Conservation (phyloP, 139 green algal species). For the Choricystis sp. region DNA sequence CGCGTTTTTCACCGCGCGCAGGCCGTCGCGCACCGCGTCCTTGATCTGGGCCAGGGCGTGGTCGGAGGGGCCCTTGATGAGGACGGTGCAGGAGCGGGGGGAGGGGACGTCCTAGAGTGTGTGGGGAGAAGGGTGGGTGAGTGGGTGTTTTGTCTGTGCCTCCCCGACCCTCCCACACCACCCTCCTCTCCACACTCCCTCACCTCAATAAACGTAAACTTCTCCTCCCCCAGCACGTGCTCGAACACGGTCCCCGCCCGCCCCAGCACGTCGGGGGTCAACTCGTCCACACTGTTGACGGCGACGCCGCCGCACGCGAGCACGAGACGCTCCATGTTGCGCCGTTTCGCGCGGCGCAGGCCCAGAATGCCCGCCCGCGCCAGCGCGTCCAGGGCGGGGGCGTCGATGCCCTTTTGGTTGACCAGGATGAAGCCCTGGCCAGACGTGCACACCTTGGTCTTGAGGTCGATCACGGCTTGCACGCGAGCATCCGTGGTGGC, state of each 20-base stretch:
- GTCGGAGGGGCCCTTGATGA: constrained; percentile 95
- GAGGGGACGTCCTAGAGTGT: constrained; percentile 71
- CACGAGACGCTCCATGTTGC: constrained; percentile 96
- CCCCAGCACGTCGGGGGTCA: constrained; percentile 46
- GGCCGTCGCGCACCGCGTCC: constrained; percentile 90
- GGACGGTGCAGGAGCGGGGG: constrained; percentile 82
- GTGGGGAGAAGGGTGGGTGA: too few relatives aligned
- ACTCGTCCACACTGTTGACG: constrained; percentile 59
- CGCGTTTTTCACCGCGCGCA: constrained; percentile 92
- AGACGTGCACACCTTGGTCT: constrained; percentile 54
- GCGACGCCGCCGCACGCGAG: constrained; percentile 72
- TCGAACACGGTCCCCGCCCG: constrained; percentile 85
- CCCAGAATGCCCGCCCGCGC: constrained; percentile 86
- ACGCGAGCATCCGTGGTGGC: constrained; percentile 85
- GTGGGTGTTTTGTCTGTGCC: too few relatives aligned
- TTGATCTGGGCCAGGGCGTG: constrained; percentile 98
- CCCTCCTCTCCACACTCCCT: too few relatives aligned
- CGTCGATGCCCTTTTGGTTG: constrained; percentile 99
- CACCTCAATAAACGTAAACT: constrained; percentile 99
- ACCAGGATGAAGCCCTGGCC: constrained; percentile 75
- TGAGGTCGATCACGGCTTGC: constrained; percentile 83
- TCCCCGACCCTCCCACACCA: too few relatives aligned
- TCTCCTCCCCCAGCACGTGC: constrained; percentile 95
- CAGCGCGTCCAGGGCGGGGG: constrained; percentile 88
- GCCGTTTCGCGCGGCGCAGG: constrained; percentile 79